Base-by-base conservation (phyloP, 164 flowering plant species). In the Vitis amurensis region DNA sequence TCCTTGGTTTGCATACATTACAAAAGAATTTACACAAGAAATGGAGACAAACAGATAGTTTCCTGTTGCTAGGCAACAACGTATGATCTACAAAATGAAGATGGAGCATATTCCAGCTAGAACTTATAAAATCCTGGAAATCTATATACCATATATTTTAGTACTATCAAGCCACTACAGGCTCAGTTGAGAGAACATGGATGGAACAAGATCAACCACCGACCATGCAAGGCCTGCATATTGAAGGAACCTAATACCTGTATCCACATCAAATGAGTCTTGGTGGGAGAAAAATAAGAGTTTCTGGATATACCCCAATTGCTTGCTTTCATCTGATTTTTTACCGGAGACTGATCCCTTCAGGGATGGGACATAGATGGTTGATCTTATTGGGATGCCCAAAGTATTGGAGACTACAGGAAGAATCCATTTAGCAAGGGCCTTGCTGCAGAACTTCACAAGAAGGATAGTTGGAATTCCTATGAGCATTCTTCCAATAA, bases 171-270 rank as follows among this genome's bases (percentile, higher is more conserved):
- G 49, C 44, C 30, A 72, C 82, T 73, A 91, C 84, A 91, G 82
- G 44, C 86, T 74, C 9, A 92, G 67, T 64, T 79, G 77, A 61
- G 84, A 61, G 79, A 93, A 92, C 6, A 93, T 61, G 30, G 95
- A 85, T 5, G 99, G 99, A 58, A 88, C 98, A 58, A 91, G 88
- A 68, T 93, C 99, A 15, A 92, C 98, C 30, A 91, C 97, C 5
- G 99, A 86, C 99, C 99, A 96, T 3, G 98, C 99, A 67, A 96
- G 98, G 56, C 98, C 98, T 27, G 98, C 87, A 73, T 96, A 96
- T 67, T 96, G 99, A 61, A 93, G 66, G 68, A 96, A 89, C 77
- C 98, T 85, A 63, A 93, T 92, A 14, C 98, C 99, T 1, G 99
- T 91, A 72, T 96, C 99, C 17, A 96, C 91, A 76, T 96, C 97